Base-by-base conservation (phyloP, 2,329 filamentous ascomycete genomes). In the Epicoccum sorghinum region DNA sequence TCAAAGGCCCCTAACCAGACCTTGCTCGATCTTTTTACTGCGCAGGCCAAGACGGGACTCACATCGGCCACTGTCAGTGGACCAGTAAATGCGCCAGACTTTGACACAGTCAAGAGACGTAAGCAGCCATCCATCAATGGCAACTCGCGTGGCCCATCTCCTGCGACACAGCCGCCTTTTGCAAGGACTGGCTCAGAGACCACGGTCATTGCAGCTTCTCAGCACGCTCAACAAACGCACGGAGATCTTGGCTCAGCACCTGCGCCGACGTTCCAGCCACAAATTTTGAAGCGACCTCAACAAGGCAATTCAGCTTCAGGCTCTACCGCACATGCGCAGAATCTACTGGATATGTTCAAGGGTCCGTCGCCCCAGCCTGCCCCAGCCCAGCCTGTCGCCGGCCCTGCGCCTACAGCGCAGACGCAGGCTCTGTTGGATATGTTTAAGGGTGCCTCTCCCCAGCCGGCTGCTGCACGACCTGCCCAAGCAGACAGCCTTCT, bases 1-100 rank as follows among this genome's bases (percentile, higher is more conserved):
- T 51, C 60, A 7, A 58, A 59, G 30, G 24, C 43, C 8, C 59
- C 53, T 2, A 70, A 70, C 18, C 50, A 59, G 6, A 55, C 53
- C 27, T 51, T 67, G 22, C 57, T 68, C 2, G 57, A 64, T 27
- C 51, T 65, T 7, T 66, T 67, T 50, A 57, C 48, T 14, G 41
- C 46, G 22, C 55, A 61, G n/a, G 27, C 59, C 7, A 65, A 69
- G 32, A 42, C 61, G 12, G 59, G 62, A 10, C 61, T 74, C 12
- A 76, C 74, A 3, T 73, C 73, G n/a, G 75, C 75, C 22, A 77
- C 74, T 22, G 70, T 77, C 1, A 72, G 66, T 24, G 75, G 75
- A n/a, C 75, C 75, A 3, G 63, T 77, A n/a, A 76, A 77, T 41
- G 73, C 69, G 1, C 75, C 75, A 3, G 73, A 77, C 36, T 77